These are phyloP conservation scores for Protomyces arabidopsidicola DNA, from an alignment of 1,139 yeast genomes.

Conservation along the genomic window DNA sequence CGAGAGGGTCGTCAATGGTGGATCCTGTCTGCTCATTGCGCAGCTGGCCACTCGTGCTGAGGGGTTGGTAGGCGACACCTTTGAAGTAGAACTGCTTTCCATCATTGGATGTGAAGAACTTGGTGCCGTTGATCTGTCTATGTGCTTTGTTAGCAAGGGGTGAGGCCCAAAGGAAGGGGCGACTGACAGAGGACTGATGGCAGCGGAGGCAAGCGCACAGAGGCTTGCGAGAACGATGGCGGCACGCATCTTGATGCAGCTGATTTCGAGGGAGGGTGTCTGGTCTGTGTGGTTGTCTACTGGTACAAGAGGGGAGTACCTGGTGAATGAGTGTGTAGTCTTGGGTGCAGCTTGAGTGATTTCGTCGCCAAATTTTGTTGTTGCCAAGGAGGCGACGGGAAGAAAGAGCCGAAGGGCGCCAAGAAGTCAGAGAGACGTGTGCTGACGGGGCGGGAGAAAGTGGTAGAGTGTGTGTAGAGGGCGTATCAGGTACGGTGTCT, in stretches of 20 bases:
- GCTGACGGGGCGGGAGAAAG: no score
- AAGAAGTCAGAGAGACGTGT: no score
- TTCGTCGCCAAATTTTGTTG: no score
- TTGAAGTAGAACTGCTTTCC: conserved; percentile 59
- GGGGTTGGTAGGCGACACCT: conserved; percentile 86
- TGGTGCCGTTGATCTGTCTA: conserved; percentile 27
- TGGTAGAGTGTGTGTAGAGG: no score
- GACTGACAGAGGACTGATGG: conserved; percentile 24
- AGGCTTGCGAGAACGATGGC: conserved; percentile 10
- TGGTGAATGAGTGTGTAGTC: no score
- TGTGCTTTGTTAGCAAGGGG: background rate
- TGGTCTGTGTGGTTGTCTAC: no score
- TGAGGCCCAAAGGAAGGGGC: background rate
- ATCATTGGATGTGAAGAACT: conserved; percentile 25
- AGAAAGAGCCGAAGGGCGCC: no score
- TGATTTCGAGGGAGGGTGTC: background rate
- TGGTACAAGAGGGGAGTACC: no score
- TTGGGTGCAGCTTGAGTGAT: no score
- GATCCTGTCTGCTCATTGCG: conserved; percentile 35
- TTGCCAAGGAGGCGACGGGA: no score
- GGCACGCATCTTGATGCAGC: background rate
- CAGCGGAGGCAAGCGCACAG: conserved; percentile 13
- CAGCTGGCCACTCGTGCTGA: conserved; percentile 67
- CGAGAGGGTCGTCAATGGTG: conserved; percentile 56
- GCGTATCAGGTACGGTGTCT: no score